Evolutionary conservation across 2,329 filamentous ascomycete genomes (phyloP), one percentile per base, ranked within the genome.

Genomic region (Cercospora berteroae): DNA sequence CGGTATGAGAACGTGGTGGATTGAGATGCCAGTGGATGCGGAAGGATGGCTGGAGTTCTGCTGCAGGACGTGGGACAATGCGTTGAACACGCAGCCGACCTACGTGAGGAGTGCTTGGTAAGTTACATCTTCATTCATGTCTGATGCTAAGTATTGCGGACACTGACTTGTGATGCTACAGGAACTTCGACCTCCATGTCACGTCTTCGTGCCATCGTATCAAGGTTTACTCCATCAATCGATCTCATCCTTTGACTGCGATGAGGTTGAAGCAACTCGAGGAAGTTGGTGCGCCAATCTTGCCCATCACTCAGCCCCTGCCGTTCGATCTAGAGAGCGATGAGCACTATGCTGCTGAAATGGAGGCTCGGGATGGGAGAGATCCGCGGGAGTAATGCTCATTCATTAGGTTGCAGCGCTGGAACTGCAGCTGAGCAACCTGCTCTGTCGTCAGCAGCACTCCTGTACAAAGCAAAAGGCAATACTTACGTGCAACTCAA

Each of bases 181-280:
- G 82, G 84, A 90, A 90, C 72, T 90, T 87, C 87, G 88, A 85
- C 16, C 77, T 90, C 20, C 88, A 90, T 72, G 87, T 90, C 3
- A 90, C 88, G 0, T 86, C 83, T 6, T 87, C 83, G 0, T 88
- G 85, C 65, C 88, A 90, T 68, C 81, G 86, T 1, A 81, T 90
- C 71, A 84, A 82, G 60, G 77, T 89, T 6, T 90, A 89, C 76
- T 89, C 87, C 71, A 83, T 90, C 62, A 90, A 90, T 77, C 82
- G 78, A 71, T 80, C 77, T 1, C 82, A 79, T 39, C 80, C 82
- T 0, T 69, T 70, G 2, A 89, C 87, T 0, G 81, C 80, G 18
- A 77, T 77, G 33, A 79, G 86, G 0, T 77, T 89, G 16, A 81
- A 82, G 52, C 76, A 83, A 69, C 80, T 89, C 31, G 83, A 88